Conservation (phyloP, 2,329 filamentous ascomycete species). For the Colletotrichum aenigma region DNA sequence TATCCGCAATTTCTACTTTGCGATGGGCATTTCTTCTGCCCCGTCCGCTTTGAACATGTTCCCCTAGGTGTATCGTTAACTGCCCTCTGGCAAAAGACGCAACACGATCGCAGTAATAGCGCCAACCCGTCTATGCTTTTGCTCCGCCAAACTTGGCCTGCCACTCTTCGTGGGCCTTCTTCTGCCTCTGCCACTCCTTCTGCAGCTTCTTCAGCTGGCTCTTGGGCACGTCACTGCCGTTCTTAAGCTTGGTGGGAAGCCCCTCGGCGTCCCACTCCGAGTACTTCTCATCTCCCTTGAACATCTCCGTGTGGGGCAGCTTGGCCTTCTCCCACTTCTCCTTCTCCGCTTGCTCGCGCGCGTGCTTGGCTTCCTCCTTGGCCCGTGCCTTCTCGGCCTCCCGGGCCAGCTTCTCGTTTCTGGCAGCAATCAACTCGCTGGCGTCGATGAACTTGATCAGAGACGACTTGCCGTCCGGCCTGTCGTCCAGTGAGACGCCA, state of each 20-base stretch:
- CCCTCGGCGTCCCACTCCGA: slow-evolving; percentile 84
- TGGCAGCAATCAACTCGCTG: slow-evolving; percentile 59
- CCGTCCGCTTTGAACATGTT: neutral
- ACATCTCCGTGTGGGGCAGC: slow-evolving; percentile 59
- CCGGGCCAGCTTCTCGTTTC: slow-evolving; percentile 63
- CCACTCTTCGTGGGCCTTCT: slow-evolving; percentile 78
- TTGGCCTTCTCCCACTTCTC: slow-evolving; percentile 65
- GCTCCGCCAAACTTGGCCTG: slow-evolving; percentile 15
- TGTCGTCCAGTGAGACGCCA: slow-evolving; percentile 87
- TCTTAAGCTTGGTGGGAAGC: slow-evolving; percentile 76
- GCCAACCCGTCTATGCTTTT: neutral
- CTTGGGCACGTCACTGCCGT: slow-evolving; percentile 83
- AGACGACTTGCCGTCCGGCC: slow-evolving; percentile 68
- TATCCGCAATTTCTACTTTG: neutral
- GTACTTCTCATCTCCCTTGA: slow-evolving; percentile 63
- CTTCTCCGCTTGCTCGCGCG: slow-evolving; percentile 52
- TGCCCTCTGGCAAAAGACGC: neutral
- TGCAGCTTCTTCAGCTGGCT: slow-evolving; percentile 78
- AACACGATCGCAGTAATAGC: neutral
- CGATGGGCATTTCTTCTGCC: neutral
- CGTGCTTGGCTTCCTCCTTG: slow-evolving; percentile 59
- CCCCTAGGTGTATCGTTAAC: neutral
- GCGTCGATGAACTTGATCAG: slow-evolving; percentile 72
- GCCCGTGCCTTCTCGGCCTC: slow-evolving; percentile 64
- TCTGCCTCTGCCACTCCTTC: slow-evolving; percentile 92